phyloP scores from a whole-genome alignment of 2,329 filamentous ascomycete species.

The Phaeosphaeria sp. region DNA sequence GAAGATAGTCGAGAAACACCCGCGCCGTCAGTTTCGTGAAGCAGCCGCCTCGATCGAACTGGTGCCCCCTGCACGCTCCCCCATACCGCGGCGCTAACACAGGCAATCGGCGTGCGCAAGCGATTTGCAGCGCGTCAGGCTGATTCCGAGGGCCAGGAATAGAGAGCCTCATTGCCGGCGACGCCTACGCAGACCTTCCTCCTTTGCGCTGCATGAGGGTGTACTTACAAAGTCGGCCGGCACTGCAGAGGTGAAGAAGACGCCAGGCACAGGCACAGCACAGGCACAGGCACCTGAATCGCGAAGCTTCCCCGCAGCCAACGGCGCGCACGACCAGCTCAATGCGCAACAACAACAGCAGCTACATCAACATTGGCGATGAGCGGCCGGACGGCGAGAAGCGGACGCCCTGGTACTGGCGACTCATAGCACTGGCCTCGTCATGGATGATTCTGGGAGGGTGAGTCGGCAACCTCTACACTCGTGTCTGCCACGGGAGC shows the following conservation, averaged over 20 bases:
- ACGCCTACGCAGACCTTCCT: neutral
- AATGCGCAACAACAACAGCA: conserved; percentile 41
- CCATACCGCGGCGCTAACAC: conserved; percentile 14
- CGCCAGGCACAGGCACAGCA: conserved; percentile 21
- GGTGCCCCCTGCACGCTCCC: conserved; percentile 6
- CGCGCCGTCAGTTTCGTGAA: conserved; percentile 9
- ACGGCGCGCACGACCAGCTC: conserved; percentile 27
- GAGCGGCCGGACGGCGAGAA: conserved; percentile 26
- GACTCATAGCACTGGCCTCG: conserved; percentile 50
- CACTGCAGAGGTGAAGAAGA: conserved; percentile 2
- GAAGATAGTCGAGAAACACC: neutral
- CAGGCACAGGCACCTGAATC: conserved; percentile 23
- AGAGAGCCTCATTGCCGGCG: conserved; percentile 18
- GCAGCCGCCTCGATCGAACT: conserved; percentile 10
- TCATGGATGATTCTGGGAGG: conserved; percentile 58
- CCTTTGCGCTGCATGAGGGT: conserved; percentile 22
- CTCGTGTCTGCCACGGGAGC: neutral
- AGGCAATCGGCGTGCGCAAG: conserved; percentile 16
- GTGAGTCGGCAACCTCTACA: conserved; percentile 35
- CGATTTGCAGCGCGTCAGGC: conserved; percentile 31
- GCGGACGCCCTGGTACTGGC: conserved; percentile 56
- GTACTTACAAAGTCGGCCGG: conserved; percentile 10
- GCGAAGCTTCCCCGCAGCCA: conserved; percentile 22
- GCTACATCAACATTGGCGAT: conserved; percentile 38
- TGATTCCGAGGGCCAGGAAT: conserved; percentile 20